phyloP scores from a whole-genome alignment of 2,329 filamentous ascomycete genomes.

The Didymella pomorum region DNA sequence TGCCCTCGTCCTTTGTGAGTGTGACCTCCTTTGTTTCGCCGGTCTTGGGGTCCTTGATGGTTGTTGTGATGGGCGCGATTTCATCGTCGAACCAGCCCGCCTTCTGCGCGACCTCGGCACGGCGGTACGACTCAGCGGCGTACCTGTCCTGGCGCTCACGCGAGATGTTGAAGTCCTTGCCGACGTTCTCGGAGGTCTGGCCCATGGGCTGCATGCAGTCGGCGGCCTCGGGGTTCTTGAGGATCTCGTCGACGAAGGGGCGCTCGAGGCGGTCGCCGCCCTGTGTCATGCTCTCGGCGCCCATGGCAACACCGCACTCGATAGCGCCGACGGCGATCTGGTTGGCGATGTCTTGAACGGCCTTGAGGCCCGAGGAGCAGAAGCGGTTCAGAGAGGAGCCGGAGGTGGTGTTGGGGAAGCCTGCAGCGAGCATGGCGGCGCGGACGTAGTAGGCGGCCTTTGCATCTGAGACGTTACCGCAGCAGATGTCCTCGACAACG shows the following conservation, averaged over 20 bases:
- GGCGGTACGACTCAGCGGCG: slow-evolving; percentile 84
- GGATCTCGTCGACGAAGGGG: slow-evolving; percentile 80
- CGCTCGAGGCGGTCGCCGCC: slow-evolving; percentile 74
- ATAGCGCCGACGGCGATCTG: slow-evolving; percentile 83
- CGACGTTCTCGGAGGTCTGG: slow-evolving; percentile 96
- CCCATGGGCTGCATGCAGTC: slow-evolving; percentile 98
- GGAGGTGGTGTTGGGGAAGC: slow-evolving; percentile 88
- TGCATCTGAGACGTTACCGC: slow-evolving; percentile 88
- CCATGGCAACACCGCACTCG: slow-evolving; percentile 84
- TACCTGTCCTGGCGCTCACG: slow-evolving; percentile 84
- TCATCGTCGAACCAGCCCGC: slow-evolving; percentile 91
- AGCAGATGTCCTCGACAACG: slow-evolving; percentile 86
- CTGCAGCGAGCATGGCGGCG: slow-evolving; percentile 86
- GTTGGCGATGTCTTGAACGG: slow-evolving; percentile 92
- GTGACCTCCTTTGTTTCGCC: slow-evolving; percentile 80
- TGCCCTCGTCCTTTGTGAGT: slow-evolving; percentile 86
- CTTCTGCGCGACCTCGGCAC: slow-evolving; percentile 90
- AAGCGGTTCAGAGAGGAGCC: slow-evolving; percentile 91
- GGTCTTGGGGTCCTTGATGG: slow-evolving; percentile 82
- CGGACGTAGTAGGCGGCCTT: slow-evolving; percentile 92
- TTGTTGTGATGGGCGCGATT: slow-evolving; percentile 86
- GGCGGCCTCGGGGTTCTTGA: slow-evolving; percentile 75
- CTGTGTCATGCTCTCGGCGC: slow-evolving; percentile 86
- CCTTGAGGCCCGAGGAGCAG: slow-evolving; percentile 96
- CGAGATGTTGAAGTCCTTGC: slow-evolving; percentile 84